Conservation (phyloP, 805 yeast genomes). For the Suhomyces sp. region DNA sequence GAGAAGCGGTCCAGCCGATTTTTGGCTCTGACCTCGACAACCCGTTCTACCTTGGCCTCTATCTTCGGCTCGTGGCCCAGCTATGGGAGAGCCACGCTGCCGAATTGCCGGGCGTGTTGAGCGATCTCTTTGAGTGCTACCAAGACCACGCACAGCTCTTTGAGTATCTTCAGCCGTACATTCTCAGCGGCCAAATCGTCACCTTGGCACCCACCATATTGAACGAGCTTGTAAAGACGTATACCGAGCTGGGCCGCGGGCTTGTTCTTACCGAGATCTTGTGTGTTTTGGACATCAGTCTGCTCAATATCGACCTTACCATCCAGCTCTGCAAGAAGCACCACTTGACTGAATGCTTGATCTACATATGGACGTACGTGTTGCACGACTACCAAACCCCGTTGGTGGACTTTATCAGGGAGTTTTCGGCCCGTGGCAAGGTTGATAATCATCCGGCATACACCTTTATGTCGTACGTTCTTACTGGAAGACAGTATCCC, state of each 20-base stretch:
- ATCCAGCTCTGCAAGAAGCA: conserved; percentile 57
- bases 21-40: conserved; percentile 18
- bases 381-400: conserved; percentile 74
- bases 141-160: conserved; percentile 43
- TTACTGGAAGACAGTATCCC: conserved; percentile 82
- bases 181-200: conserved; percentile 44
- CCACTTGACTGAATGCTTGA: conserved; percentile 57
- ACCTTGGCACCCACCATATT: conserved; percentile 62
- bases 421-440: conserved; percentile 17
- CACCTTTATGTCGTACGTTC: conserved; percentile 62
- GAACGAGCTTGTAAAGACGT: conserved; percentile 56
- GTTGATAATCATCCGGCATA: conserved; percentile 16
- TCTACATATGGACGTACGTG: conserved; percentile 69
- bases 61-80: conserved; percentile 14
- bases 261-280: conserved; percentile 62
- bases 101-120: conserved; percentile 14
- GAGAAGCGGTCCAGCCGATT: conserved; percentile 47
- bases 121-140: conserved; percentile 22
- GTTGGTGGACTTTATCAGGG: conserved; percentile 53
- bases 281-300: conserved; percentile 62
- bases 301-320: conserved; percentile 77
- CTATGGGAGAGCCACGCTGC: background rate
- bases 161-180: conserved; percentile 49
- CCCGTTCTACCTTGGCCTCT: conserved; percentile 9
- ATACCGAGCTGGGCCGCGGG: conserved; percentile 38